These are phyloP conservation scores for Yamadazyma mexicana DNA, from an alignment of 1,139 yeast species.

Conservation along the genomic window DNA sequence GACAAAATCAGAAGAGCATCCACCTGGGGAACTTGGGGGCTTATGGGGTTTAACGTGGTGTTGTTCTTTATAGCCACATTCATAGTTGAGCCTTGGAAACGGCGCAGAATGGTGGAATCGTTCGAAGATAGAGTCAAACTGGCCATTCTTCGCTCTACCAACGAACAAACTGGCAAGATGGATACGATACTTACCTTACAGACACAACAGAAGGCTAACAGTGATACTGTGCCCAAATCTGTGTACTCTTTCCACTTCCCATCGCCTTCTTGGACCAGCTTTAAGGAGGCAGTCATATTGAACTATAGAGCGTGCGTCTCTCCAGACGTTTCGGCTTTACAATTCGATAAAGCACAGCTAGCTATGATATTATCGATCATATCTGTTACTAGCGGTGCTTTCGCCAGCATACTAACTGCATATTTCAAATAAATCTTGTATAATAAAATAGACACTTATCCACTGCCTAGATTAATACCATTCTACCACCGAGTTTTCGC, in stretches of 20 bases:
- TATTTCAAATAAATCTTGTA: constrained; percentile 11
- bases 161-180: constrained; percentile 17
- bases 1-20: constrained; percentile 92
- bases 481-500: not conserved
- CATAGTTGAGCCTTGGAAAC: constrained; percentile 92
- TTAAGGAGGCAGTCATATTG: constrained; percentile 14
- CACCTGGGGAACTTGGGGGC: constrained; percentile 93
- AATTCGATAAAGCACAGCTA: constrained; percentile 26
- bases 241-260: constrained; percentile 6
- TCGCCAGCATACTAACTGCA: constrained; percentile 24
- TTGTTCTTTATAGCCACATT: constrained; percentile 81
- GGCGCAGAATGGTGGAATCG: constrained; percentile 73
- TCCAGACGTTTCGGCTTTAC: constrained; percentile 17
- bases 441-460: too few relatives aligned
- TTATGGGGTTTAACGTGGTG: constrained; percentile 84
- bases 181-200: constrained; percentile 13
- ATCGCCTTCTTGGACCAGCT: constrained; percentile 18
- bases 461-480: not conserved
- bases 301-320: constrained; percentile 23
- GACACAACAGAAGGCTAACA: constrained; percentile 3
- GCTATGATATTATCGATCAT: constrained; percentile 21
- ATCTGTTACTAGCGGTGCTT: constrained; percentile 21
- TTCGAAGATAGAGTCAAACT: constrained; percentile 78
- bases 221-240: not conserved
- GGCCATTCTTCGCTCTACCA: constrained; percentile 41